These are phyloP conservation scores for Solanum aculeatissimum DNA, from an alignment of 305 asterid genomes.

Conservation along the genomic window DNA sequence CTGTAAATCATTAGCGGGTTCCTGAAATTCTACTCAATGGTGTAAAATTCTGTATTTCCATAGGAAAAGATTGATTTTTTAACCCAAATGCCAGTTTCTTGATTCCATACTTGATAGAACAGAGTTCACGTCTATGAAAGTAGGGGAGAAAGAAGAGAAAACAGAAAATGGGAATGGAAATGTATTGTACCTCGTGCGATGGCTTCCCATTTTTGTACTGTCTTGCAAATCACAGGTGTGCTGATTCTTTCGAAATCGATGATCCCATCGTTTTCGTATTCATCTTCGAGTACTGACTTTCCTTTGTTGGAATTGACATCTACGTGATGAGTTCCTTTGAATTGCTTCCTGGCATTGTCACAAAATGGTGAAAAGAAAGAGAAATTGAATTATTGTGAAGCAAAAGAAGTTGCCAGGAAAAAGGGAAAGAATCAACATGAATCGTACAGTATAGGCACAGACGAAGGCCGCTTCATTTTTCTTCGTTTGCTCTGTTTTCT, in stretches of 20 bases:
- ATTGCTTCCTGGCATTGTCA: not conserved
- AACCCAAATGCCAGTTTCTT: not conserved
- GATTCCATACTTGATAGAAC: too few relatives aligned
- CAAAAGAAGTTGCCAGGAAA: not conserved
- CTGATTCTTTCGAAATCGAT: not conserved
- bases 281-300: not conserved
- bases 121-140: not conserved
- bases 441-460: conserved; percentile 43
- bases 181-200: not conserved
- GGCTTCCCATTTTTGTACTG: not conserved
- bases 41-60: not conserved
- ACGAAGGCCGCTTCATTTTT: conserved; percentile 51
- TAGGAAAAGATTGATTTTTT: not conserved
- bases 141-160: not conserved
- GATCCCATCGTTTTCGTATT: not conserved
- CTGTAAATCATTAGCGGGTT: not conserved
- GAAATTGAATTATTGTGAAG: not conserved
- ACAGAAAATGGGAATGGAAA: not conserved
- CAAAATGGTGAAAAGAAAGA: not conserved
- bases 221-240: not conserved
- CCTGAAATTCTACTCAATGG: not conserved
- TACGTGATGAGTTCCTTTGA: not conserved
- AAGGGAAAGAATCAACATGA: not conserved
- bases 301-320: not conserved
- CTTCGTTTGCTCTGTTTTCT: not conserved